Conservation (phyloP, 139 green algal genomes). For the Chlamydomonas sp. region DNA sequence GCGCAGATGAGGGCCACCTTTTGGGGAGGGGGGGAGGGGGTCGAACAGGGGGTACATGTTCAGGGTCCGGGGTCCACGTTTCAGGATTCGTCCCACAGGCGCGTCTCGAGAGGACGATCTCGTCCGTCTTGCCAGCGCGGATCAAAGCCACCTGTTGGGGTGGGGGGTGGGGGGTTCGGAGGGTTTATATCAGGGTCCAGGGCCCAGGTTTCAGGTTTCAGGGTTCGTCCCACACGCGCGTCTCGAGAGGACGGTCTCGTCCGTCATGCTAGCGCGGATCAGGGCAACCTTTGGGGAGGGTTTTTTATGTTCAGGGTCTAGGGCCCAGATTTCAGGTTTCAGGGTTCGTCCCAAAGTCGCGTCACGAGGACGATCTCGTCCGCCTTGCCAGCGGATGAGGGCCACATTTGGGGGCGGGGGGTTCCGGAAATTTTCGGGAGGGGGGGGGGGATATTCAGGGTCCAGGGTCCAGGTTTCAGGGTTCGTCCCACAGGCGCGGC, state of each 20-base stretch:
- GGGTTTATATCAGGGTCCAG: neutral
- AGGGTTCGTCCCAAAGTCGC: slow-evolving; percentile 90
- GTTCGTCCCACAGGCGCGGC: too few relatives aligned
- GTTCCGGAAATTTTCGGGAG: too few relatives aligned
- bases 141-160: slow-evolving; percentile 54
- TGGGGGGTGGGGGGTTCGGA: neutral
- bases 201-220: too few relatives aligned
- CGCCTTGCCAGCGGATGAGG: slow-evolving; percentile 51
- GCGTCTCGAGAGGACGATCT: slow-evolving; percentile 92
- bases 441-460: too few relatives aligned
- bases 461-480: too few relatives aligned
- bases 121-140: slow-evolving; percentile 41
- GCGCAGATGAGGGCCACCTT: slow-evolving; percentile 57
- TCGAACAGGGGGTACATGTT: neutral
- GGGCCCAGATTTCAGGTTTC: too few relatives aligned
- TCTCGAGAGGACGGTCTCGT: slow-evolving; percentile 89
- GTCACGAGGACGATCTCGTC: slow-evolving; percentile 88
- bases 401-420: slow-evolving; percentile 53
- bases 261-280: slow-evolving; percentile 42
- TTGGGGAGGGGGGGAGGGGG: neutral
- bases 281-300: slow-evolving; percentile 48
- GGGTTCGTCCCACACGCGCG: slow-evolving; percentile 88
- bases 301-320: neutral
- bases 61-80: too few relatives aligned
- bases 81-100: slow-evolving; percentile 94